Conservation (phyloP, 2,329 filamentous ascomycete species). For the Xylaria sp. region DNA sequence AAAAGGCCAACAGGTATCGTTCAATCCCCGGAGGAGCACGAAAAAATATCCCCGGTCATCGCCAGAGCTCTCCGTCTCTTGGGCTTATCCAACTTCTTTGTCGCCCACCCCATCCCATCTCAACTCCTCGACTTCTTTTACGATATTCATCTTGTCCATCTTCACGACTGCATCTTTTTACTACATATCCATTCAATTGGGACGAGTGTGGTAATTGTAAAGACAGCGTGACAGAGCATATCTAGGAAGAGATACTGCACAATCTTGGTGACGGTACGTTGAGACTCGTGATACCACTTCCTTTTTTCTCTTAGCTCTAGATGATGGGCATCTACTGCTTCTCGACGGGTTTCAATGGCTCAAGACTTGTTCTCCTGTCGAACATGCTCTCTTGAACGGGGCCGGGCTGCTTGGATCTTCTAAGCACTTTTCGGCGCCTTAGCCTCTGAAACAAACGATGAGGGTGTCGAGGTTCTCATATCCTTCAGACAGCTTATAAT, state of each 20-base stretch:
- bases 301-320: background rate
- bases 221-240: conserved; percentile 24
- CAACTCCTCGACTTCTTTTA: conserved; percentile 29
- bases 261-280: conserved; percentile 36
- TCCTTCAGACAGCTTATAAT: background rate
- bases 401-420: background rate
- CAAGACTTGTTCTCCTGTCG: background rate
- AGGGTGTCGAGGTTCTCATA: background rate
- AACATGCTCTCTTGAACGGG: background rate
- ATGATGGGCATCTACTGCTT: conserved; percentile 2
- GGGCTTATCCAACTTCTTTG: conserved; percentile 35
- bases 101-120: conserved; percentile 34
- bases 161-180: conserved; percentile 20
- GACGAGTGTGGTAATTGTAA: conserved; percentile 22
- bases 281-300: background rate
- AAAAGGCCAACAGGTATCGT: conserved; percentile 32
- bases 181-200: conserved; percentile 29
- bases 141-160: conserved; percentile 20
- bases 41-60: conserved; percentile 33
- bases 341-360: conserved; percentile 7
- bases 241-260: conserved; percentile 9
- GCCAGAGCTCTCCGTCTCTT: conserved; percentile 35
- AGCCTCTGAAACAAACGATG: background rate
- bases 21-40: conserved; percentile 21
- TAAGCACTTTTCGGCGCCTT: background rate